Base-by-base conservation (phyloP, 306 rosid genomes). In the Cucurbita ficifolia region DNA sequence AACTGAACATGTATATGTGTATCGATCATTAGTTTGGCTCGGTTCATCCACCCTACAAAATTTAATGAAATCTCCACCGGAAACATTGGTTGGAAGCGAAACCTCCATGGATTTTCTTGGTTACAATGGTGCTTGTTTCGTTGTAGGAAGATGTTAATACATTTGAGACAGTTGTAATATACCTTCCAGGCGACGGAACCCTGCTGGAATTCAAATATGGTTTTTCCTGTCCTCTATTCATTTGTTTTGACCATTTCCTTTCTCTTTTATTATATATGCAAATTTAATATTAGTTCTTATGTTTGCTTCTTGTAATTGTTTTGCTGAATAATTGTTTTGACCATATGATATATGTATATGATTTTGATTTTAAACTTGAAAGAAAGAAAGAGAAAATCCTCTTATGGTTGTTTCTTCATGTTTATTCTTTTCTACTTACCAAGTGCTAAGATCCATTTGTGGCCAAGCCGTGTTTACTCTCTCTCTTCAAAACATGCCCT, bases 1-100 rank as follows among this genome's bases (percentile, higher is more conserved):
- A 49, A 24, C 65, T 76, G 81, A 58, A 81, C 78, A 69, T 90
- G 90, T 82, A 90, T 81, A 88, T 86, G 83, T 85, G 85, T 84
- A 82, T 84, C 86, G 76, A 58, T 81, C 82, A 49, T 14, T 17
- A 50, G 58, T 29, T 29, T 17, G 57, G 77, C 62, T 77, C 88
- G 86, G 84, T 82, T 82, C 78, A 50, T 84, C 79, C 83, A 71
- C 78, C 65, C 87, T 84, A 33, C 74, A 83, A 82, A 79, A 49
- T 75, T 21, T 80, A 77, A 82, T 76, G 88, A 60, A 86, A 70
- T 49, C 52, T 69, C 55, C 43, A 14, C 42, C 4, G 6, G 33
- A 49, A 70, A 70, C 74, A 17, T 33, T 70, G 74, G 74, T 70
- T 70, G 16, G 58, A 29, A 68, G 19, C 45, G 17, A 70, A 70